Evolutionary conservation across 129 eudicot species (phyloP).

Genomic region (Cynara cardunculus): DNA sequence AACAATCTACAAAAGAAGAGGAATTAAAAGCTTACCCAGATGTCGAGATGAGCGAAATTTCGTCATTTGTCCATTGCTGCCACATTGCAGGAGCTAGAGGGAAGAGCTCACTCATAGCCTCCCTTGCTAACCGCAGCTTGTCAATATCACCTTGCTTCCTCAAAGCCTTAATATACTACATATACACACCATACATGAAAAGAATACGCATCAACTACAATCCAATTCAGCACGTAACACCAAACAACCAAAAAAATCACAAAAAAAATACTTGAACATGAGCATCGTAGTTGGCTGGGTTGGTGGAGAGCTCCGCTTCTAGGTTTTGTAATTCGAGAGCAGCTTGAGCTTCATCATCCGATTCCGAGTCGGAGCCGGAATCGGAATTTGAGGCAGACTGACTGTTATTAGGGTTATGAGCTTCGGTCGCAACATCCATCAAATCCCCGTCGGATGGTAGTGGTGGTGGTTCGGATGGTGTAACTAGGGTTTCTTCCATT

Average conservation of each 20-base stretch:
- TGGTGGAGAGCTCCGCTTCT: slow-evolving; percentile 49
- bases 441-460: slow-evolving; percentile 19
- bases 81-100: slow-evolving; percentile 86
- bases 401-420: slow-evolving; percentile 33
- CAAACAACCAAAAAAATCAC: not conserved
- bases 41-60: slow-evolving; percentile 41
- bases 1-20: not conserved
- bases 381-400: slow-evolving; percentile 31
- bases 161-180: slow-evolving; percentile 61
- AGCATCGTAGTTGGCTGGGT: slow-evolving; percentile 76
- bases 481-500: slow-evolving; percentile 54
- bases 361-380: slow-evolving; percentile 64
- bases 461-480: slow-evolving; percentile 22
- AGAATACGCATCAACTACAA: not conserved
- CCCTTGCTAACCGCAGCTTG: slow-evolving; percentile 87
- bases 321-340: slow-evolving; percentile 59
- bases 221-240: not conserved
- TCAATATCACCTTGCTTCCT: slow-evolving; percentile 87
- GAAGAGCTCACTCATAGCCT: slow-evolving; percentile 72
- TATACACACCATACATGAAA: slow-evolving; percentile 3
- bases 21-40: slow-evolving; percentile 37
- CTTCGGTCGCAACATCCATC: slow-evolving; percentile 20
- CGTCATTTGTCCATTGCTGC: slow-evolving; percentile 97
- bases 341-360: slow-evolving; percentile 59
- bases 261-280: slow-evolving; percentile 61